These are phyloP conservation scores for Colletotrichum lentis DNA, from an alignment of 2,329 filamentous ascomycete species.

Conservation along the genomic window DNA sequence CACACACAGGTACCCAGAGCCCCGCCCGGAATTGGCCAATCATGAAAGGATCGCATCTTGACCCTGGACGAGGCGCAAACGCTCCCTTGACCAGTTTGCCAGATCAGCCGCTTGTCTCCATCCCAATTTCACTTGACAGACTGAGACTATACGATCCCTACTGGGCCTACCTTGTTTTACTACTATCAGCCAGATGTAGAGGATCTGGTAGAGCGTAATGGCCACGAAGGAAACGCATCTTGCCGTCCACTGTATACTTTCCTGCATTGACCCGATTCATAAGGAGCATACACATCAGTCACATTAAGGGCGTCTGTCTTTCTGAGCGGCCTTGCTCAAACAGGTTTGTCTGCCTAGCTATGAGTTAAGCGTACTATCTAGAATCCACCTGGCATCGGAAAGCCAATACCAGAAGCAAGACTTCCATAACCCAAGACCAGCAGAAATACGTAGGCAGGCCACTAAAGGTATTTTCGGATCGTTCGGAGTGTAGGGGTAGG, in stretches of 20 bases:
- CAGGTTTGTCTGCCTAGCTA: conserved; percentile 28
- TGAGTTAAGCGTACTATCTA: conserved; percentile 31
- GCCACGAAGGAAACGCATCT: background rate
- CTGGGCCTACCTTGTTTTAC: background rate
- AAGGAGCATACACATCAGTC: background rate
- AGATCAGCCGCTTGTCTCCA: background rate
- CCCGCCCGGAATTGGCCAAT: conserved; percentile 36
- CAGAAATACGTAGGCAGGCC: conserved; percentile 24
- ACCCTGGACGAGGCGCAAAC: conserved; percentile 18
- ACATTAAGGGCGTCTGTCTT: background rate
- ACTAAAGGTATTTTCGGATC: conserved; percentile 29
- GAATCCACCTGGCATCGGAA: conserved; percentile 22
- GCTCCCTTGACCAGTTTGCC: background rate
- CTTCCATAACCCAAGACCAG: conserved; percentile 28
- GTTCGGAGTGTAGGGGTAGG: conserved; percentile 12
- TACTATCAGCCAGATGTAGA: no score
- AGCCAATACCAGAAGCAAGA: conserved; percentile 28
- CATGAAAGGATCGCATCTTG: conserved; percentile 33
- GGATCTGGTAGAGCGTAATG: background rate
- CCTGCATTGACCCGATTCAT: background rate
- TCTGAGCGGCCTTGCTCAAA: conserved; percentile 31
- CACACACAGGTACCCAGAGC: conserved; percentile 22
- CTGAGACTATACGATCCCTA: background rate
- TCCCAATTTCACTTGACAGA: background rate
- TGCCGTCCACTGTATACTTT: background rate